These are phyloP conservation scores for Madurella fahalii DNA, from an alignment of 2,329 filamentous ascomycete species.

Conservation along the genomic window DNA sequence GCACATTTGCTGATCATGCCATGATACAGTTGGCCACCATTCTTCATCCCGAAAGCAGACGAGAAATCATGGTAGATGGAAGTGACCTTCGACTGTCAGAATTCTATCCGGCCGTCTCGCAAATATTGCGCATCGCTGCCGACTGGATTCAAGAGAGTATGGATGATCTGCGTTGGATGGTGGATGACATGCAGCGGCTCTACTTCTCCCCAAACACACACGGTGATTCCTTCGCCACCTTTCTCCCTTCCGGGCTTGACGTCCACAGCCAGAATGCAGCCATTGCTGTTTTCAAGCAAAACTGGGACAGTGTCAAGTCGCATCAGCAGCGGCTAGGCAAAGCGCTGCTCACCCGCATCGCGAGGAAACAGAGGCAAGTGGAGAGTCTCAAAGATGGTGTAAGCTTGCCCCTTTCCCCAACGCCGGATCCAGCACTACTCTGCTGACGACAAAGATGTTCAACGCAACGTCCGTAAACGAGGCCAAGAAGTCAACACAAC, in stretches of 20 bases:
- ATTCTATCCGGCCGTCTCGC: neutral
- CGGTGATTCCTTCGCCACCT: neutral
- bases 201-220: neutral
- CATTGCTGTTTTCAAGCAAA: neutral
- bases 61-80: conserved; percentile 3
- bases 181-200: conserved; percentile 5
- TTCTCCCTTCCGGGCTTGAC: neutral
- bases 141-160: conserved; percentile 11
- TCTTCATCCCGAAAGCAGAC: neutral
- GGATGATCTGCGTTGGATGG: conserved; percentile 3
- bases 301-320: conserved; percentile 4
- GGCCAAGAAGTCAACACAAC: conserved; percentile 8
- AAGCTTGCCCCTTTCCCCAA: neutral
- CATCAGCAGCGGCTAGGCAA: conserved; percentile 1
- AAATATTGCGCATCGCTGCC: conserved; percentile 1
- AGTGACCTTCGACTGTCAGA: conserved; percentile 1
- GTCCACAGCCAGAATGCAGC: neutral
- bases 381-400: conserved; percentile 1
- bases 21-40: neutral
- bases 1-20: neutral
- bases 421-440: too few relatives aligned
- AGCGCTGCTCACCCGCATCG: neutral
- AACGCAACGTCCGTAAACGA: conserved; percentile 14
- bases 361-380: neutral
- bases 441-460: conserved; percentile 4